phyloP scores from a whole-genome alignment of 2,329 filamentous ascomycete genomes.

The Calonectria pseudoreteaudii region DNA sequence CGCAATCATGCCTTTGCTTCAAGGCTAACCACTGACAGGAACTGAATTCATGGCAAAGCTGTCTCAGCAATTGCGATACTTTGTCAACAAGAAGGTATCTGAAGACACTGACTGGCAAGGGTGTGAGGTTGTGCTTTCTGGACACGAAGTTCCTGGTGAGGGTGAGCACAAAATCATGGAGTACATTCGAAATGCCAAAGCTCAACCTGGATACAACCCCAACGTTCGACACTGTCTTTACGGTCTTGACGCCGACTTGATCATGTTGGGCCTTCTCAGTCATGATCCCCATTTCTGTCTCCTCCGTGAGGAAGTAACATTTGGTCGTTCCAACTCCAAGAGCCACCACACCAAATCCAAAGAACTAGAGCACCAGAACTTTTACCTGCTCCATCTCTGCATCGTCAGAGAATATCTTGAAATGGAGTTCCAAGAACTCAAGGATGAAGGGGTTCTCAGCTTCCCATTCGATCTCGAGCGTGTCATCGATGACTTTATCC shows the following conservation, averaged over 20 bases:
- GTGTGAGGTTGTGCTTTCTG: conserved; percentile 94
- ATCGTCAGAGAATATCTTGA: conserved; percentile 98
- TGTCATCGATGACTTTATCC: conserved; percentile 98
- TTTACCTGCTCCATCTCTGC: conserved; percentile 96
- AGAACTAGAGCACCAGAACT: conserved; percentile 98
- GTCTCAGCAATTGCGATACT: conserved; percentile 94
- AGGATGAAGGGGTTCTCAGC: conserved; percentile 75
- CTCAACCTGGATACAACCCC: conserved; percentile 90
- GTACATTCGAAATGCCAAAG: conserved; percentile 97
- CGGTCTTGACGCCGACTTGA: conserved; percentile 95
- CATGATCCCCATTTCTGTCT: conserved; percentile 99
- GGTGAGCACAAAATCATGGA: conserved; percentile 99
- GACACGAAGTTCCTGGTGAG: conserved; percentile 97
- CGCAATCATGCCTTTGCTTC: too few relatives aligned
- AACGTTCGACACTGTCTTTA: conserved; percentile 98
- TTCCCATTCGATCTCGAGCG: conserved; percentile 94
- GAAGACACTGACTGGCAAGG: conserved; percentile 98
- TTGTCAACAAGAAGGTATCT: conserved; percentile 98
- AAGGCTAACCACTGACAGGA: conserved; percentile 50
- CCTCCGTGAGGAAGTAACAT: conserved; percentile 96
- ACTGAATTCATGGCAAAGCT: conserved; percentile 99
- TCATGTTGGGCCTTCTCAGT: conserved; percentile 97
- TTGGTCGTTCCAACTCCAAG: conserved; percentile 84
- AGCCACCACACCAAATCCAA: conserved; percentile 89
- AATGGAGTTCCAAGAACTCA: conserved; percentile 94